phyloP scores from a whole-genome alignment of 805 yeast genomes.

The Wickerhamiella parazyma region DNA sequence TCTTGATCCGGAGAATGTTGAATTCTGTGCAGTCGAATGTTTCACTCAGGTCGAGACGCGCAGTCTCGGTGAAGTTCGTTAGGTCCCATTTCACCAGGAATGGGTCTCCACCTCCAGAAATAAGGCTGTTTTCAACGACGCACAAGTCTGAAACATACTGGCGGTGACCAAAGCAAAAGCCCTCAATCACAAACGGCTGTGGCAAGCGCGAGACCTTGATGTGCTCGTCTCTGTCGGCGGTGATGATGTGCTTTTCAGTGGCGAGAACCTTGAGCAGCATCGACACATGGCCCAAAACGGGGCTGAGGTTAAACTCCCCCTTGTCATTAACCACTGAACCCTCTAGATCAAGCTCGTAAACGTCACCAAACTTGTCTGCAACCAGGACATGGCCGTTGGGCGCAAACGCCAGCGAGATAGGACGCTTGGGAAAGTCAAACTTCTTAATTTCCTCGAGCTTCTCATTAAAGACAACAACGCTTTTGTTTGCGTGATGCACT shows the following conservation, averaged over 20 bases:
- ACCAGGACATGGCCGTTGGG: constrained; percentile 43
- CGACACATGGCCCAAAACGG: constrained; percentile 89
- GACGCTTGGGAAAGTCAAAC: constrained; percentile 80
- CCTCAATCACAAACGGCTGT: constrained; percentile 58
- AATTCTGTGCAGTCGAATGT: constrained; percentile 22
- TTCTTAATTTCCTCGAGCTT: constrained; percentile 42
- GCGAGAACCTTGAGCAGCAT: constrained; percentile 66
- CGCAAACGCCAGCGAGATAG: constrained; percentile 58
- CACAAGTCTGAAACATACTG: constrained; percentile 61
- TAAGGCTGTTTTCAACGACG: constrained; percentile 44
- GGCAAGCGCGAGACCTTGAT: constrained; percentile 75
- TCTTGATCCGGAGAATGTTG: constrained; percentile 12
- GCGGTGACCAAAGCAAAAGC: constrained; percentile 75
- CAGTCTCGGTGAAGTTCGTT: constrained; percentile 38
- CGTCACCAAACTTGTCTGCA: constrained; percentile 96
- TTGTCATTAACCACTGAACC: constrained; percentile 15
- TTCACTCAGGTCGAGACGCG: constrained; percentile 36
- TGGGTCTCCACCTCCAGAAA: constrained; percentile 90
- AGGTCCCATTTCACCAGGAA: constrained; percentile 68
- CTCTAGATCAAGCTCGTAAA: constrained; percentile 38
- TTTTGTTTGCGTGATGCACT: constrained; percentile 73
- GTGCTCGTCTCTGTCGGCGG: constrained; percentile 94
- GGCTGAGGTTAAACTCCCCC: constrained; percentile 34
- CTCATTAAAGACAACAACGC: constrained; percentile 45
- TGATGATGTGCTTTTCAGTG: constrained; percentile 41